Evolutionary conservation across 2,329 filamentous ascomycete genomes (phyloP), one percentile per base, ranked within the genome.

Genomic region (Aspergillus pseudonomiae): DNA sequence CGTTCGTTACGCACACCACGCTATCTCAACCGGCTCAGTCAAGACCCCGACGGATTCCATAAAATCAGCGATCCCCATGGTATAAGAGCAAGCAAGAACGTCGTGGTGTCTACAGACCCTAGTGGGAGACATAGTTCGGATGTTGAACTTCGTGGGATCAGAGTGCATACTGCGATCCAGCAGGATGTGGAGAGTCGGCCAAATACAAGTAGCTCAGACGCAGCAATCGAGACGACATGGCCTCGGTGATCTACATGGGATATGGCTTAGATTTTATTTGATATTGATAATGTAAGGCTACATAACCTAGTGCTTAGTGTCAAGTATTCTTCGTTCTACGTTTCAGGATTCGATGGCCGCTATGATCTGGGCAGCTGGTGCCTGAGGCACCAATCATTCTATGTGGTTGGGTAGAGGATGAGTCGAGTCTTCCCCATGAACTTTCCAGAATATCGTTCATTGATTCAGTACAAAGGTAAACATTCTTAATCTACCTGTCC

Each of bases 101-200:
- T 58, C 19, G 41, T 45, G 12, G 56, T 58, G 6, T 24, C n/a
- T 7, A 39, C 16, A 19, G 24, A 28, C 9, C 45, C 48, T 6
- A 41, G 32, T 6, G 55, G 55, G 12, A 26, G 48, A 16, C 30
- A 34, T 6, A 64, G 62, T 21, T 64, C 59, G 1, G 62, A 62
- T 6, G 48, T 64, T 30, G 62, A 62, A 10, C 28, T 64, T n/a
- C 55, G 59, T 16, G 62, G 55, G 6, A 64, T 64, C 12, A 61
- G 55, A 26, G 62, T 64, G 21, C 59, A 55, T 50, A 64, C 62
- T 9, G 46, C 30, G 21, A 60, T 63, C 26, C 48, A 63, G 12
- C 56, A 58, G 43, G 56, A 58, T 21, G 56, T 58, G 21, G 56
- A 58, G 56, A 48, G n/a, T 39, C 41, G 56, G 34, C 41, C 56